Base-by-base conservation (phyloP, 83 land plant species). In the Thuja plicata region DNA sequence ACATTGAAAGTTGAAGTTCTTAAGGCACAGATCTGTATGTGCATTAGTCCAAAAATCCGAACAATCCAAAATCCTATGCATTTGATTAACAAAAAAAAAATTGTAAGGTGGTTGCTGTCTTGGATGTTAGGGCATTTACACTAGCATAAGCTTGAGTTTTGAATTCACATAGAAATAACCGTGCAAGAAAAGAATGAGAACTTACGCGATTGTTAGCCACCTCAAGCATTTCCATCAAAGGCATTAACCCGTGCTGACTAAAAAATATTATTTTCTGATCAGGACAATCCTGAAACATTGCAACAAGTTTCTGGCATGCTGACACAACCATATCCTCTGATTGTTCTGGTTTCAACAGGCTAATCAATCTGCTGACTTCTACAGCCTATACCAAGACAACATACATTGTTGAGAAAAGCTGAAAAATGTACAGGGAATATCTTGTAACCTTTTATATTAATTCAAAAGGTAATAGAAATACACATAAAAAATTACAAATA, bases 141-240 rank as follows among this genome's bases (percentile, higher is more conserved):
- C 13, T 21, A 10, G 35, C n/a, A 30, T 8, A 83, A 45, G 27
- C 17, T 43, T 10, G 85, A 83, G 48, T 41, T 43, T 24, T 40
- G 1, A 19, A 40, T 80, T 45, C 34, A n/a, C 41, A 45, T 1
- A 17, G 8, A 48, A 83, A 27, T 35, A 76, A 34, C 34, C 46
- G 21, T 41, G 16, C 85, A 27, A 46, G 55, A 34, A 46, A 83
- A 83, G 54, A 46, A 83, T 52, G 66, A 88, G 27, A 21, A 90
- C 96, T 90, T 96, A 98, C 99, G 74, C 96, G 97, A 88, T 89
- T 94, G 90, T 90, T 95, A 86, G 95, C 95, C 70, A 94, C 90
- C 88, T 97, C 99, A 87, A 98, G 99, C 92, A 98, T 91, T 76
- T 98, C 99, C 95, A 95, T 91, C 32, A 98, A 89, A 43, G 98